phyloP scores from a whole-genome alignment of 306 rosid species.

The Medicago lupulina region DNA sequence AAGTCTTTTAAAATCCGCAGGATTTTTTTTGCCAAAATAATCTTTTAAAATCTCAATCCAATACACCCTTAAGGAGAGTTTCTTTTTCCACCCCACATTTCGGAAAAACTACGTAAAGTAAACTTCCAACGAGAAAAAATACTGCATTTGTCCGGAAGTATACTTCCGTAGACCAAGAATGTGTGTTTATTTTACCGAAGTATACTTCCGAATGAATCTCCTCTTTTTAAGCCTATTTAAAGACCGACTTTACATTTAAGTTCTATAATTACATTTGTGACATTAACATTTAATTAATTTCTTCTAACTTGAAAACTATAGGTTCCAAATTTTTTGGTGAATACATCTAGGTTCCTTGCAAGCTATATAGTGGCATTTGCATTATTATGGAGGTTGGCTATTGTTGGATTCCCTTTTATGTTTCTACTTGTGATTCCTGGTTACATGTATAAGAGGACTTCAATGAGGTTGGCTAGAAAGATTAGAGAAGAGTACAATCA shows the following conservation, averaged over 20 bases:
- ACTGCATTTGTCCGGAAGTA: too few relatives aligned
- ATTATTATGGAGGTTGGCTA: conserved; percentile 72
- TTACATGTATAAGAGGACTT: conserved; percentile 72
- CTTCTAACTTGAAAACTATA: conserved; percentile 21
- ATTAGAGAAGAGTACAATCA: conserved; percentile 69
- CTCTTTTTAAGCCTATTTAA: not conserved
- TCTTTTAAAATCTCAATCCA: too few relatives aligned
- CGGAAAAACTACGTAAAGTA: too few relatives aligned
- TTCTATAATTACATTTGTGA: not conserved
- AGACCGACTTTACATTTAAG: too few relatives aligned
- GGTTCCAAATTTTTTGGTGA: conserved; percentile 88
- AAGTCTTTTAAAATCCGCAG: too few relatives aligned
- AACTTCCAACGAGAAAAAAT: too few relatives aligned
- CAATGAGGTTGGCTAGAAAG: conserved; percentile 70
- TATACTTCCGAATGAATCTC: too few relatives aligned
- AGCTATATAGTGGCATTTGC: conserved; percentile 73
- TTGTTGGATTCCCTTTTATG: conserved; percentile 81
- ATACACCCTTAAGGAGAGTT: too few relatives aligned
- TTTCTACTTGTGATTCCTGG: conserved; percentile 79
- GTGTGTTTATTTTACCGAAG: too few relatives aligned
- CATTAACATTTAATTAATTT: not conserved
- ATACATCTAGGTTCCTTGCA: conserved; percentile 61
- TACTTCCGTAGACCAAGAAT: too few relatives aligned
- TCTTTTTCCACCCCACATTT: too few relatives aligned
- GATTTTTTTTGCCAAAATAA: too few relatives aligned